Base-by-base conservation (phyloP, 192 early-diverging fungal genomes). In the Backusella liffmaniae region DNA sequence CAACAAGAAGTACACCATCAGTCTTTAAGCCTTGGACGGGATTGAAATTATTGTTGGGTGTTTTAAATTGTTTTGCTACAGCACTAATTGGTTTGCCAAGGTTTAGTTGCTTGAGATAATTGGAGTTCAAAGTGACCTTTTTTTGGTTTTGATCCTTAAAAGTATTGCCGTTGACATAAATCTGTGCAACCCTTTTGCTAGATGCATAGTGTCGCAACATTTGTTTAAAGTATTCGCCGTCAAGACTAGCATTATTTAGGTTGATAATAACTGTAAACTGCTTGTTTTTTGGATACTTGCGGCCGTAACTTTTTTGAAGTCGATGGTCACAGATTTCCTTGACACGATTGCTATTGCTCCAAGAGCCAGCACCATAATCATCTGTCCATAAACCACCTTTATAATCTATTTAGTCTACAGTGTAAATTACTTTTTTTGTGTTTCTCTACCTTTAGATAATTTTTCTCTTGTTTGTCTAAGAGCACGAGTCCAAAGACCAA, bases 21-120 rank as follows among this genome's bases (percentile, higher is more conserved):
- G 79, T 81, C 23, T 46, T 69, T 15, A 80, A 26, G 44, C 13
- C 13, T 9, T 39, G n/a, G 44, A 75, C 32, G 15, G 78, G 79
- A 42, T 81, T 81, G 70, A 80, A 80, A 35, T 78, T 73, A 51
- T 75, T 80, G 71, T 80, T 80, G 49, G 41, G 78, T 26, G 79
- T 78, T 39, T 80, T 68, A 36, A 62, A 62, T 12, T 23, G 12
- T 10, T 62, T 29, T 26, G 56, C 3, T 29, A 62, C 56, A 29
- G 26, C 10, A 62, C 10, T 29, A 62, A 29, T 29, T 4, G 56
- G 56, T 62, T 62, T 62, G 2, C 56, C 56, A 62, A 62, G 56
- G 3, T 23, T 23, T 62, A 62, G 9, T 29, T 26, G 4, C 4
- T 62, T 23, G 56, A 62, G 13, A 62, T 62, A 62, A 26, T 23